Percentiles rank a stretch among this genome's conserved stretches.
These are phyloP conservation scores for Naegleria lovaniensis DNA, from an alignment of 208 protist genomes.

Conservation along the genomic window DNA sequence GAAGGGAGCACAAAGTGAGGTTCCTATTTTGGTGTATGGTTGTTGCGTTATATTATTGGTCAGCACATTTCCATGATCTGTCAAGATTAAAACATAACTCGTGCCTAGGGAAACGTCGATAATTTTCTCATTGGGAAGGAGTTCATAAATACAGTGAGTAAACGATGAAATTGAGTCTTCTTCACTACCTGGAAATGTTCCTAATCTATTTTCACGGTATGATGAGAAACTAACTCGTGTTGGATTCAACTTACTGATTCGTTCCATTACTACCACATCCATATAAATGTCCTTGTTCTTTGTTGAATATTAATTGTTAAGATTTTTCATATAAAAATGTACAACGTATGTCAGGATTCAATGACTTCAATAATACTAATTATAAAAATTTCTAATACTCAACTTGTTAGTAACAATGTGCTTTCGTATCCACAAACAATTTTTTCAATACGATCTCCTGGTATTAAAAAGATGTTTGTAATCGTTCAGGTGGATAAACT, in stretches of 20 bases:
- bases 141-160: not conserved
- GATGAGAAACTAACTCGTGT: no score
- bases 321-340: no score
- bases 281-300: not conserved
- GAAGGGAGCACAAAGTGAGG: not conserved
- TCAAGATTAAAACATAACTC: not conserved
- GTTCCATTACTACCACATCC: not conserved
- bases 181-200: no score
- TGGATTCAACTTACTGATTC: not conserved
- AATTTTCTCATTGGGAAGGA: not conserved
- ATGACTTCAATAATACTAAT: no score
- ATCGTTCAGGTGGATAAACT: not conserved
- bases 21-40: not conserved
- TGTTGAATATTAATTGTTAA: no score
- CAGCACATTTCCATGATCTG: not conserved
- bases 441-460: not conserved
- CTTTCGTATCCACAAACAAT: slow-evolving; percentile 7
- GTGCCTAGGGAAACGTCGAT: not conserved
- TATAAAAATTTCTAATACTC: not conserved
- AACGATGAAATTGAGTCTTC: not conserved
- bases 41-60: not conserved
- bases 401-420: not conserved
- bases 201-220: no score
- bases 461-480: not conserved
- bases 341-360: not conserved